Evolutionary conservation across 306 rosid genomes (phyloP).

Genomic region (Senna tora): DNA sequence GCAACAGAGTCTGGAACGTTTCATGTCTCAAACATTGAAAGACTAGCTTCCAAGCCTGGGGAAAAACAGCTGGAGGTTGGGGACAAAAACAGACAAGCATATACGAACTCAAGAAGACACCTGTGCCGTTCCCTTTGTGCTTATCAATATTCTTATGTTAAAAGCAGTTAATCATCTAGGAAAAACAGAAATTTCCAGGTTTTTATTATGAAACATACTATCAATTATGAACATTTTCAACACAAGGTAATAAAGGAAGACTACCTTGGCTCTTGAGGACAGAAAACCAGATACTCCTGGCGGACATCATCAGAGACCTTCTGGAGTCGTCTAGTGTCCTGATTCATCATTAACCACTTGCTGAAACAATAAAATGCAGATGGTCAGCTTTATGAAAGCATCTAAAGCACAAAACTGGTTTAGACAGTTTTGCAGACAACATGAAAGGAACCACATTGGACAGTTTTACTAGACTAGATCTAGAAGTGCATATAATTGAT

Average conservation of each 20-base stretch:
- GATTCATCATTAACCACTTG: constrained; percentile 98
- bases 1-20: too few relatives aligned
- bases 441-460: constrained; percentile 15
- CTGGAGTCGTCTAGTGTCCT: constrained; percentile 87
- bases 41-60: background rate
- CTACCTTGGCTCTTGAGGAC: constrained; percentile 84
- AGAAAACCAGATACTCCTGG: constrained; percentile 69
- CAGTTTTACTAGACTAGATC: constrained; percentile 9
- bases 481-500: constrained; percentile 17
- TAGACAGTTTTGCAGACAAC: constrained; percentile 21
- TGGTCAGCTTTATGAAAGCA: constrained; percentile 33
- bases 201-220: background rate
- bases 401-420: constrained; percentile 31
- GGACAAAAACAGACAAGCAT: background rate
- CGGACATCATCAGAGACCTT: constrained; percentile 82
- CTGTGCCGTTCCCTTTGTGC: constrained; percentile 9
- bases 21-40: too few relatives aligned
- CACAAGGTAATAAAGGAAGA: constrained; percentile 17
- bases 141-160: constrained; percentile 23
- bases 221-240: constrained; percentile 13
- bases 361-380: constrained; percentile 54
- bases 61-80: background rate
- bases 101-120: background rate
- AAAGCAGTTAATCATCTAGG: constrained; percentile 15
- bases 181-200: background rate